Evolutionary conservation across 1,139 yeast genomes (phyloP), one percentile per base, ranked within the genome.

Genomic region (Lizanozyma gosingica): DNA sequence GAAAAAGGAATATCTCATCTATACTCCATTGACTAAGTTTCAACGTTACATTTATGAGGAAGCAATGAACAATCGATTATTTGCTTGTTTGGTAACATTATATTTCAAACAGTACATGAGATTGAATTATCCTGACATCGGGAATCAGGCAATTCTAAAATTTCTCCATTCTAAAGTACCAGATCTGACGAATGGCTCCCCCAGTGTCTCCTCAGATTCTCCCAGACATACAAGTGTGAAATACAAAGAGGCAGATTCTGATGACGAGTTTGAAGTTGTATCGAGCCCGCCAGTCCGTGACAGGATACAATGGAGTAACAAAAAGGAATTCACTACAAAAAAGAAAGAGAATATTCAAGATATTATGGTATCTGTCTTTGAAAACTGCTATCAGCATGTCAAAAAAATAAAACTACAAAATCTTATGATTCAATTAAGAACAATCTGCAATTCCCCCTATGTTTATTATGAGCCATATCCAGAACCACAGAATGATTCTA

Each of bases 401-500:
- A 50, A 57, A 17, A 53, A 56, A 36, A 78, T 77, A 47, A 66
- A 66, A 39, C 63, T 86, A 39, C 80, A 76, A 46, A 86, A 85
- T 52, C 53, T 78, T 51, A 67, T 84, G 60, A 85, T 90, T 84
- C 97, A 88, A 56, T 65, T 88, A 40, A 69, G 98, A 39, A 78
- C 81, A 46, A 76, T 85, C 4, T 88, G 96, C 51, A 83, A 87
- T 51, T 82, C 95, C 0, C 95, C 97, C 0, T 83, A 83, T 54
- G 60, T 84, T 37, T 86, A 83, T 53, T 86, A 80, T 60, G 84
- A 81, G 48, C 97, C 97, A 0, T 86, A 85, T 37, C 55, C 54
- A 71, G 62, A 71, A 14, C 60, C 63, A 29, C 60, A 51, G 33
- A 47, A 57, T 29, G 53, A 53, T 1, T 59, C 65, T 15, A 58